phyloP scores from a whole-genome alignment of 352 stramenopile species.

The Phytophthora tubulina region DNA sequence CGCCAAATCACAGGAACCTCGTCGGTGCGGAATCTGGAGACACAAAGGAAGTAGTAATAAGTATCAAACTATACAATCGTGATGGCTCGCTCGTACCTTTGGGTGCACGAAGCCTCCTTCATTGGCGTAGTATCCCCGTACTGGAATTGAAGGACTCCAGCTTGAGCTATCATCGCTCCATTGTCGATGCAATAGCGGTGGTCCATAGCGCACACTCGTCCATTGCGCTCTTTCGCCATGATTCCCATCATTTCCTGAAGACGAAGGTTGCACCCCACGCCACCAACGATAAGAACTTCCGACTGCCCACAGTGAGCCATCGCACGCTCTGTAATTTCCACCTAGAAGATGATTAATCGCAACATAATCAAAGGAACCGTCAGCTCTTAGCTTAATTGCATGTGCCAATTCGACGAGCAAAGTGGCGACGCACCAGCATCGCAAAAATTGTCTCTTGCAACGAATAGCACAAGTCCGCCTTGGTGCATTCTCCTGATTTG shows the following conservation, averaged over 20 bases:
- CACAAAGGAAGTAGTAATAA: slow-evolving; percentile 1
- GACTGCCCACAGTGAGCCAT: slow-evolving; percentile 98
- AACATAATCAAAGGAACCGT: slow-evolving; percentile 8
- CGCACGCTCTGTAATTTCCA: slow-evolving; percentile 99
- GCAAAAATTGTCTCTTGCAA: slow-evolving; percentile 99
- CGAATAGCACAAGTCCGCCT: slow-evolving; percentile 98
- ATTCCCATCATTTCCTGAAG: slow-evolving; percentile 98
- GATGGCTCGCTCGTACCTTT: slow-evolving; percentile 71
- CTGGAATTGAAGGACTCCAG: slow-evolving; percentile 97
- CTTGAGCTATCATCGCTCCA: slow-evolving; percentile 99
- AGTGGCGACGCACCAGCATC: slow-evolving; percentile 91
- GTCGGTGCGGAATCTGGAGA: slow-evolving; percentile 96
- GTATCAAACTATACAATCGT: not conserved
- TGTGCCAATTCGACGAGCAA: not conserved
- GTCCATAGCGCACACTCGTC: slow-evolving; percentile 98
- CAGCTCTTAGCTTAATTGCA: not conserved
- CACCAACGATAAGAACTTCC: slow-evolving; percentile 99
- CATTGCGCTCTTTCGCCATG: slow-evolving; percentile 97
- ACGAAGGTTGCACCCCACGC: slow-evolving; percentile 96
- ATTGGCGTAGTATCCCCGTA: slow-evolving; percentile 93
- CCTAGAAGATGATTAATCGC: slow-evolving; percentile 39
- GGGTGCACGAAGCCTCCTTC: slow-evolving; percentile 94
- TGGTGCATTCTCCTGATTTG: slow-evolving; percentile 90
- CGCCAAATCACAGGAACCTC: slow-evolving; percentile 98
- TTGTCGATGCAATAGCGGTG: slow-evolving; percentile 99